A percentile compares a stretch with the other conserved stretches of the same genome.
phyloP scores from a whole-genome alignment of 768 basidiomycete genomes.

The Galerina sulciceps region DNA sequence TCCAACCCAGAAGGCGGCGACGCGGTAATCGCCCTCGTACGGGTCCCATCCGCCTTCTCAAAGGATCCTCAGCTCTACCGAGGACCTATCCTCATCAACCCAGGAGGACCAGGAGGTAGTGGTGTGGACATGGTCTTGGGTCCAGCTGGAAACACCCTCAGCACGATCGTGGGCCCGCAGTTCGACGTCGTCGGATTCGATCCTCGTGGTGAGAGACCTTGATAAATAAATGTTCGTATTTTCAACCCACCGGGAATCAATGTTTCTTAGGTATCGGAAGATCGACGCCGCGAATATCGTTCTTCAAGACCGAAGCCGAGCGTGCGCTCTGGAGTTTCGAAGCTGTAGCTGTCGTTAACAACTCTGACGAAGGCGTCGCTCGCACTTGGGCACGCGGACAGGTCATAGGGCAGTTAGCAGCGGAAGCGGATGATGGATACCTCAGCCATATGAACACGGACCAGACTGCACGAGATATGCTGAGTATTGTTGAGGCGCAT shows the following conservation, averaged over 20 bases:
- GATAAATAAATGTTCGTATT: neutral
- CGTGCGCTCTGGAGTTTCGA: conserved; percentile 23
- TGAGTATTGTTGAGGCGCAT: conserved; percentile 36
- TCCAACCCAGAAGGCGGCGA: conserved; percentile 38
- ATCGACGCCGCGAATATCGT: conserved; percentile 37
- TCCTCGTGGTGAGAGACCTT: conserved; percentile 39
- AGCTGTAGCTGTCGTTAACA: neutral
- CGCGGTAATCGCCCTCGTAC: conserved; percentile 45
- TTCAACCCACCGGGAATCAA: neutral
- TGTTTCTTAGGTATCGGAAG: conserved; percentile 33
- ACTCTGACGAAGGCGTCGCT: conserved; percentile 24
- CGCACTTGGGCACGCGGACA: conserved; percentile 35
- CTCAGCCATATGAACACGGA: conserved; percentile 39
- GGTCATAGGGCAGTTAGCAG: conserved; percentile 34
- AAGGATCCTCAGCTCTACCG: conserved; percentile 33
- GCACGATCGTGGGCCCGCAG: conserved; percentile 39
- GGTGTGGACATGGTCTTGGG: conserved; percentile 35
- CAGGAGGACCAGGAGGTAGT: conserved; percentile 52
- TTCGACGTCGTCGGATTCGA: conserved; percentile 54
- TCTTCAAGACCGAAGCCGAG: conserved; percentile 39
- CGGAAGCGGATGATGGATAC: conserved; percentile 29
- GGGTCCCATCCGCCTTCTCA: conserved; percentile 38
- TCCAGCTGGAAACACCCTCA: conserved; percentile 25
- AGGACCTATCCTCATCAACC: conserved; percentile 50
- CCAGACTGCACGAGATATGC: conserved; percentile 41